Evolutionary conservation across 768 basidiomycete species (phyloP), one percentile per base, ranked within the genome.

Genomic region (Hortiboletus campestris): DNA sequence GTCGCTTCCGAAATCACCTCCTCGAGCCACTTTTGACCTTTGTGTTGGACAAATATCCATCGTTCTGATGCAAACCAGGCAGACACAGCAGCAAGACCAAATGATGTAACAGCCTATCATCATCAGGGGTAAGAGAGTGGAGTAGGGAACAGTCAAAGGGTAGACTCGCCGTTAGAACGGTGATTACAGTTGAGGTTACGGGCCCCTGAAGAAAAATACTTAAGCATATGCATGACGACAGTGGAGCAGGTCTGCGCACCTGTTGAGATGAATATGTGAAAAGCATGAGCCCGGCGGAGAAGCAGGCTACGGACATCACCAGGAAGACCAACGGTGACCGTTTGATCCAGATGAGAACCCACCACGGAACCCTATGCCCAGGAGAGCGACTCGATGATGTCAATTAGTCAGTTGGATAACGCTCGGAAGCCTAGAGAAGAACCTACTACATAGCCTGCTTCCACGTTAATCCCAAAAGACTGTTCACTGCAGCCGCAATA

Each of bases 271-370:
- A 83, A 65, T 90, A 91, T 14, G 88, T 79, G 64, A 91, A 91
- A 42, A 86, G 80, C 63, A 86, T 84, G 17, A 91, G 77, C 14
- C 89, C 89, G 40, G 88, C 78, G 1, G 87, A 91, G 71, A 92
- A 92, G 70, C 86, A 88, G 39, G 88, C 87, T 43, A 91, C 89
- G 50, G 90, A 89, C 68, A 91, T 78, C 56, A 91, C 89, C 44
- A 91, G 81, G 74, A 91, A 90, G 58, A 91, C 86, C 34, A 92
- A 77, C 14, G 89, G 89, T 6, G 88, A 89, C 35, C 89, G 78
- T 67, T 91, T 91, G 74, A 91, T 91, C 89, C 88, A 92, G 61
- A 91, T 91, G 40, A 80, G 67, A 22, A 82, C 79, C 80, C 80
- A 81, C 80, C 80, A 81, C 10, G 80, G 80, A 47, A 82, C 80